Conservation (phyloP, 2,329 filamentous ascomycete genomes). For the Colletotrichum sp. region DNA sequence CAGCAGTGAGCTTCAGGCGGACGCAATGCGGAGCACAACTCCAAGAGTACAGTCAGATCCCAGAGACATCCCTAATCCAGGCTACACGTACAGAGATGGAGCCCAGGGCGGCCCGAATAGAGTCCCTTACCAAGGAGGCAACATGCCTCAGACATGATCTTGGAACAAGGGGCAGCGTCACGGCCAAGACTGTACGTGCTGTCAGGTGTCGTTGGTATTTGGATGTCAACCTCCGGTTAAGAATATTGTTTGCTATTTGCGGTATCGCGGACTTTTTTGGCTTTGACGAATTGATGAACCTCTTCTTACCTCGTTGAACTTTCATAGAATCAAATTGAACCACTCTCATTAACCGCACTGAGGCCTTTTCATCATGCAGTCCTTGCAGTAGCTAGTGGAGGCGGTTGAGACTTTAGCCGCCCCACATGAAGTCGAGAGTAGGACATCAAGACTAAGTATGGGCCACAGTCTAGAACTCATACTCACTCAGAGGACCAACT, state of each 20-base stretch:
- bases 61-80: neutral
- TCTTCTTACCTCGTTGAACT: rapidly evolving
- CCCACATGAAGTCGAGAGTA: neutral
- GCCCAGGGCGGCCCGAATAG: neutral
- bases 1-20: neutral
- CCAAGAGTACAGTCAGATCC: neutral
- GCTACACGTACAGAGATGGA: neutral
- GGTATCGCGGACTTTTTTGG: neutral
- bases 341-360: neutral
- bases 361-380: neutral
- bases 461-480: neutral
- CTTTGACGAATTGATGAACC: neutral
- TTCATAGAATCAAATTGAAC: neutral
- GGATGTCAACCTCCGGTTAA: neutral
- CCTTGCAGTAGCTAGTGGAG: neutral
- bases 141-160: neutral
- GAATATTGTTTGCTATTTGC: neutral
- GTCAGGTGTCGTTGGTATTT: neutral
- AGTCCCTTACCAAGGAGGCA: neutral
- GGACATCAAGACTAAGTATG: no score
- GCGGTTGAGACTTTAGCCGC: neutral
- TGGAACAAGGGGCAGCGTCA: neutral
- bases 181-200: neutral
- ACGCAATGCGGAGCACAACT: neutral
- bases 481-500: neutral